Evolutionary conservation across 176 grass and related monocot species (phyloP).

Genomic region (Triticum monococcum): DNA sequence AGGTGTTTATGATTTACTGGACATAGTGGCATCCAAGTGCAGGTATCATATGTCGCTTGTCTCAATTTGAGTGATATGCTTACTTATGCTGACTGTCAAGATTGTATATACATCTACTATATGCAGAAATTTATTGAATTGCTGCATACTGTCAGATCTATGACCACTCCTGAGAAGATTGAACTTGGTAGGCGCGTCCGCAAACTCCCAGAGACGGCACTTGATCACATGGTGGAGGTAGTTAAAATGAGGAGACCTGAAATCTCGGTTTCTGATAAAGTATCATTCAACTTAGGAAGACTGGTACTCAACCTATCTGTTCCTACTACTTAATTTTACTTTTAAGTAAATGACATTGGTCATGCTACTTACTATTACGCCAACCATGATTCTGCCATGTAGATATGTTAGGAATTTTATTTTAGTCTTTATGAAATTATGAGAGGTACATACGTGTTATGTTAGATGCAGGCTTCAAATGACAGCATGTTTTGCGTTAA

Average conservation of each 20-base stretch:
- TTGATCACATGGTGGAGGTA: slow-evolving; percentile 55
- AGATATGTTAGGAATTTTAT: neutral
- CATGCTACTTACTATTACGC: neutral
- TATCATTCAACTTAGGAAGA: slow-evolving; percentile 61
- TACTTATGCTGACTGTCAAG: neutral
- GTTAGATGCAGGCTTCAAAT: neutral
- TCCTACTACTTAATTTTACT: neutral
- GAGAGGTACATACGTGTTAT: neutral
- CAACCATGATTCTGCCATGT: neutral
- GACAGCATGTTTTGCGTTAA: neutral
- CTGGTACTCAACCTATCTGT: slow-evolving; percentile 35
- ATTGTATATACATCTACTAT: neutral
- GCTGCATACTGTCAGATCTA: slow-evolving; percentile 47
- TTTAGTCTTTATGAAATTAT: neutral
- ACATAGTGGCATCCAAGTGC: slow-evolving; percentile 63
- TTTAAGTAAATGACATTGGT: neutral
- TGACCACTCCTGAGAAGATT: slow-evolving; percentile 70
- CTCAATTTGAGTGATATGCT: neutral
- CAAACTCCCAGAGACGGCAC: slow-evolving; percentile 62
- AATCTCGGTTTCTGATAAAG: slow-evolving; percentile 36
- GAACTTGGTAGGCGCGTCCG: slow-evolving; percentile 56
- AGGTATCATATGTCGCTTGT: slow-evolving; percentile 44
- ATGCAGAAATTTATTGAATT: slow-evolving; percentile 17
- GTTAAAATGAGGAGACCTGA: slow-evolving; percentile 35
- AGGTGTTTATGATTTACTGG: slow-evolving; percentile 53